phyloP scores from a whole-genome alignment of 2,329 filamentous ascomycete species.

The Alternaria panax region DNA sequence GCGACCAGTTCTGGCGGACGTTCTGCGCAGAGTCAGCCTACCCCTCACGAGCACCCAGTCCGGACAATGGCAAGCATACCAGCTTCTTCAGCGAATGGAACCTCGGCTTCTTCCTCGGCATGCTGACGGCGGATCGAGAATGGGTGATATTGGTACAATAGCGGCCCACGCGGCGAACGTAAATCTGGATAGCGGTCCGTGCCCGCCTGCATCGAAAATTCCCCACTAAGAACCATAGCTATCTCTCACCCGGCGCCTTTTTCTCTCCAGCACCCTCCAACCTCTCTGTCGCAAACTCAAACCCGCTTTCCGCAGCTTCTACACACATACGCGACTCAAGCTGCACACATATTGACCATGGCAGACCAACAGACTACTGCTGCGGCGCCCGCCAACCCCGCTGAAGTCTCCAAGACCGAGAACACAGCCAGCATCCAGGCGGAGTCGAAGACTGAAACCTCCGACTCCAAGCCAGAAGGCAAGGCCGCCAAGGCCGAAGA shows the following conservation, averaged over 20 bases:
- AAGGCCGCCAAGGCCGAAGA: constrained; percentile 10
- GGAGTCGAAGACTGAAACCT: constrained; percentile 20
- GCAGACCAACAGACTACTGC: constrained; percentile 31
- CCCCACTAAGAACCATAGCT: constrained; percentile 20
- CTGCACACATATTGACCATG: constrained; percentile 23
- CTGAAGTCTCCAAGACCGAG: constrained; percentile 24
- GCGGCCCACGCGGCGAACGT: constrained; percentile 11
- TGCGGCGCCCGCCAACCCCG: constrained; percentile 28
- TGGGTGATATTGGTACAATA: constrained; percentile 10
- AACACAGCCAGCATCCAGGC: constrained; percentile 19
- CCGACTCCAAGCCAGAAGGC: constrained; percentile 6
- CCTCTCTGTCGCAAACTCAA: neutral
- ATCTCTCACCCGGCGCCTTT: constrained; percentile 10
- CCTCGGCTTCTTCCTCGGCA: constrained; percentile 58
- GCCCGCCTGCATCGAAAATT: constrained; percentile 20
- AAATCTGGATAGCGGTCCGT: constrained; percentile 8
- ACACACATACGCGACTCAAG: constrained; percentile 13
- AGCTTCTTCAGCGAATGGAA: constrained; percentile 72
- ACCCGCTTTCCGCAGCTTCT: constrained; percentile 1
- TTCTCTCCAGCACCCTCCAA: constrained; percentile 5
- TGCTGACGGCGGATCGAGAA: constrained; percentile 31
- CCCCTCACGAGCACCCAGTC: neutral
- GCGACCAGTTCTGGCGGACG: constrained; percentile 95
- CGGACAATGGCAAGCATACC: constrained; percentile 56
- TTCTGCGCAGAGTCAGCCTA: constrained; percentile 64